Evolutionary conservation across 768 basidiomycete species (phyloP).

Genomic region (Tubosaeta brunneosetosa): DNA sequence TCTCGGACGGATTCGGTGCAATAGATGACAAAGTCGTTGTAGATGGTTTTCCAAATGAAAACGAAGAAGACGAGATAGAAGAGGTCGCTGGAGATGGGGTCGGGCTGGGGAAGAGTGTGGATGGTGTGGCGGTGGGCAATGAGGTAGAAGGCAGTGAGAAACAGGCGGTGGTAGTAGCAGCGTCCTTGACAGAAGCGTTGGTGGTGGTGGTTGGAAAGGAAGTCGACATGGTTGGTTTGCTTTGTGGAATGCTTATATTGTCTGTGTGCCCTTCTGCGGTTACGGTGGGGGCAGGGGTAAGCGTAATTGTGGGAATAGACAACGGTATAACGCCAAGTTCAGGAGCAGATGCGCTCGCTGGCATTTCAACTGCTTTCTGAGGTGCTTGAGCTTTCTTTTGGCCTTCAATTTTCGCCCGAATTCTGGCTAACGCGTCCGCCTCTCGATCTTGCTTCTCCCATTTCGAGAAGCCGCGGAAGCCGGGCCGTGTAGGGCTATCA

Average conservation of each 20-base stretch:
- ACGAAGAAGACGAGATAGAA: slow-evolving; percentile 8
- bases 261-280: slow-evolving; percentile 5
- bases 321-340: slow-evolving; percentile 18
- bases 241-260: slow-evolving; percentile 2
- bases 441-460: slow-evolving; percentile 88
- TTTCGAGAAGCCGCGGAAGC: slow-evolving; percentile 56
- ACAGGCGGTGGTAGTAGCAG: slow-evolving; percentile 11
- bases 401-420: slow-evolving; percentile 51
- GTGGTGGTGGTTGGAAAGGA: slow-evolving; percentile 9
- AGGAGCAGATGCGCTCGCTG: slow-evolving; percentile 22
- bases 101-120: slow-evolving; percentile 11
- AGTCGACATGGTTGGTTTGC: slow-evolving; percentile 12
- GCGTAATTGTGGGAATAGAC: slow-evolving; percentile 26
- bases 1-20: slow-evolving; percentile 30
- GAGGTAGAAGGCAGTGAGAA: slow-evolving; percentile 26
- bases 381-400: slow-evolving; percentile 38
- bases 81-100: slow-evolving; percentile 9
- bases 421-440: slow-evolving; percentile 69
- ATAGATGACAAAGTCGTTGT: slow-evolving; percentile 4
- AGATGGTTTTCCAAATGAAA: slow-evolving; percentile 17
- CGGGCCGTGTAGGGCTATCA: slow-evolving; percentile 53
- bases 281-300: slow-evolving; percentile 21
- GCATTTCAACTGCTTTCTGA: slow-evolving; percentile 33
- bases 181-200: slow-evolving; percentile 8
- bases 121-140: slow-evolving; percentile 15